A percentile compares a stretch with the other conserved stretches of the same genome.
phyloP scores from a whole-genome alignment of 805 yeast genomes.

The Pichia gijzeniarum region DNA sequence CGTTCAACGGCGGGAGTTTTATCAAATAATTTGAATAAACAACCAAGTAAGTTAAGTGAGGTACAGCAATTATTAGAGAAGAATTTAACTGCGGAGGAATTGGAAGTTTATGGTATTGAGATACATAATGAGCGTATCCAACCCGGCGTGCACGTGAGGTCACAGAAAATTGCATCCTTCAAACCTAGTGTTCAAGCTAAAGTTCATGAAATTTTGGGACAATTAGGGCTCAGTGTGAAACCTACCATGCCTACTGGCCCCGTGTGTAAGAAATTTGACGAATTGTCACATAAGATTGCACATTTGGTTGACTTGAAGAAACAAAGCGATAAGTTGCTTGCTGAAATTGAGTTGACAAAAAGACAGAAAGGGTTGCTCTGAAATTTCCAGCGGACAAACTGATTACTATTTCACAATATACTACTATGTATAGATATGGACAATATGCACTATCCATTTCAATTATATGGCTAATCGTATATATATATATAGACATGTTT shows the following conservation, averaged over 20 bases:
- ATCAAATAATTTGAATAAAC: slow-evolving; percentile 2
- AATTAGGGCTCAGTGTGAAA: slow-evolving; percentile 68
- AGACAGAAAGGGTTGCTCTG: slow-evolving; percentile 25
- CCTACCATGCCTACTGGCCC: slow-evolving; percentile 85
- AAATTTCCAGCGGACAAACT: slow-evolving; percentile 2
- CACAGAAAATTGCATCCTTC: slow-evolving; percentile 68
- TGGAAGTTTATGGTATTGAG: slow-evolving; percentile 75
- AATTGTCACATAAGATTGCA: slow-evolving; percentile 60
- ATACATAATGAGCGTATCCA: slow-evolving; percentile 68
- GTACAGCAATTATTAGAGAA: slow-evolving; percentile 37
- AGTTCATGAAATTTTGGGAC: slow-evolving; percentile 58
- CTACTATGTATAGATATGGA: too few species aligned
- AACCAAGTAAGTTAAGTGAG: slow-evolving; percentile 17
- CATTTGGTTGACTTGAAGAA: slow-evolving; percentile 76
- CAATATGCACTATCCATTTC: too few species aligned
- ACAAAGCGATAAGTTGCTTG: slow-evolving; percentile 79
- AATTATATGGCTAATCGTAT: too few species aligned
- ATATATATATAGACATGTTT: too few species aligned
- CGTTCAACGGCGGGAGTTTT: slow-evolving; percentile 1
- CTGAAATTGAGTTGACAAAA: slow-evolving; percentile 56
- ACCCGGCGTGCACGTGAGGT: slow-evolving; percentile 80
- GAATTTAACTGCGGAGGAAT: slow-evolving; percentile 67
- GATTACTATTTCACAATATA: background rate
- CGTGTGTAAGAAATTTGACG: slow-evolving; percentile 73
- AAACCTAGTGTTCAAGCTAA: slow-evolving; percentile 71